Evolutionary conservation across 2,329 filamentous ascomycete genomes (phyloP).

Genomic region (Colletotrichum neosansevieriae): DNA sequence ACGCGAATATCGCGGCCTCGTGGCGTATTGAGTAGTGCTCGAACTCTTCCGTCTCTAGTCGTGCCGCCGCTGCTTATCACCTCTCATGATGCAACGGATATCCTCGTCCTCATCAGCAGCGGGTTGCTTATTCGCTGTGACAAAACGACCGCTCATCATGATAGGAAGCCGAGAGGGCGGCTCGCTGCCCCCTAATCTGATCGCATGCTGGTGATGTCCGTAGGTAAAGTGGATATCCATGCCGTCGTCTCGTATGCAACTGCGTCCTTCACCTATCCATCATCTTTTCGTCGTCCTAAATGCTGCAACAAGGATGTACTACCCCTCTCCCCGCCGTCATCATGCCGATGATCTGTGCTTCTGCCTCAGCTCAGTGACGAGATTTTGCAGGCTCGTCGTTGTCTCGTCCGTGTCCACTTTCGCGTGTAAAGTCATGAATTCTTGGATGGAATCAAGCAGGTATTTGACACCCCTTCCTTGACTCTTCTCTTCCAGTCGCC

Average conservation of each 20-base stretch:
- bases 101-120: not conserved
- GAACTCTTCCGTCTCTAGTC: too few relatives aligned
- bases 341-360: constrained; percentile 13
- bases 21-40: too few relatives aligned
- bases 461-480: constrained; percentile 58
- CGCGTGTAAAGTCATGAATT: constrained; percentile 66
- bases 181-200: too few relatives aligned
- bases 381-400: constrained; percentile 48
- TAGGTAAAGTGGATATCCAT: not conserved
- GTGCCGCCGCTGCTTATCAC: too few relatives aligned
- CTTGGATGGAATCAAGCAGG: constrained; percentile 64
- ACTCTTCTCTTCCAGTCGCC: constrained; percentile 57
- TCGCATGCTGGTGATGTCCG: not conserved
- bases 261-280: too few relatives aligned
- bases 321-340: not conserved
- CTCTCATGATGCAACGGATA: not conserved
- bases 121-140: too few relatives aligned
- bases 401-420: constrained; percentile 59
- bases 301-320: not conserved
- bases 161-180: too few relatives aligned
- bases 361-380: constrained; percentile 51
- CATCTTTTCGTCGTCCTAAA: not conserved
- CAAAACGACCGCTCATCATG: too few relatives aligned
- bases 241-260: not conserved
- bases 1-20: too few relatives aligned